Evolutionary conservation across 129 eudicot genomes (phyloP).

Genomic region (Centella asiatica): DNA sequence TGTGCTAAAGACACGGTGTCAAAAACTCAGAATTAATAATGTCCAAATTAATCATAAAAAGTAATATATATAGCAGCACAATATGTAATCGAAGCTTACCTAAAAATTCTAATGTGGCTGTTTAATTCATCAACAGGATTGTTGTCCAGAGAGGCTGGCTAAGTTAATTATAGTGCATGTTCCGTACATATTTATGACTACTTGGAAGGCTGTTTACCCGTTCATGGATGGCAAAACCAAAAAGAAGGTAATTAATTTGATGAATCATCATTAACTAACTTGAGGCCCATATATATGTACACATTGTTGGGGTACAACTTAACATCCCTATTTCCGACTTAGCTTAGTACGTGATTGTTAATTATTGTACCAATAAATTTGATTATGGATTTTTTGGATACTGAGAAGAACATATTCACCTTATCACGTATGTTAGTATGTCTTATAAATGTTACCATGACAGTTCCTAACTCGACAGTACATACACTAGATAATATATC

Average conservation of each 20-base stretch:
- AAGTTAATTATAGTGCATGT: slow-evolving; percentile 66
- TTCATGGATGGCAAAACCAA: slow-evolving; percentile 78
- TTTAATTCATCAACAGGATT: slow-evolving; percentile 47
- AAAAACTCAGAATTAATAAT: no score
- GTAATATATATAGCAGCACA: slow-evolving; percentile 2
- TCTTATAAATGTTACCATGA: no score
- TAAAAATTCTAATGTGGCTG: not conserved
- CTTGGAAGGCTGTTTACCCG: slow-evolving; percentile 84
- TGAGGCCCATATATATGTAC: not conserved
- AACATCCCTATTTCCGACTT: no score
- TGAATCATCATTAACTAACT: not conserved
- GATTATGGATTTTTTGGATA: not conserved
- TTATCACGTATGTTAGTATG: no score
- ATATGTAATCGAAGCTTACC: not conserved
- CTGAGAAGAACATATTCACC: not conserved
- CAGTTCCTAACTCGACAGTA: no score
- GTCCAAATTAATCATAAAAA: no score
- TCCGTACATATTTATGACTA: slow-evolving; percentile 79
- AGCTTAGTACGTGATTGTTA: no score
- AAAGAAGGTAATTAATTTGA: slow-evolving; percentile 40
- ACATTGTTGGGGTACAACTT: not conserved
- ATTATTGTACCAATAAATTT: not conserved
- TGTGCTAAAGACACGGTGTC: not conserved
- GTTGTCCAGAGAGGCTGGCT: slow-evolving; percentile 89
- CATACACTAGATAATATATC: no score